Percentiles rank a stretch among this genome's conserved stretches.
Evolutionary conservation across 768 basidiomycete genomes (phyloP).

Genomic region (Mrakia hoshinonis): DNA sequence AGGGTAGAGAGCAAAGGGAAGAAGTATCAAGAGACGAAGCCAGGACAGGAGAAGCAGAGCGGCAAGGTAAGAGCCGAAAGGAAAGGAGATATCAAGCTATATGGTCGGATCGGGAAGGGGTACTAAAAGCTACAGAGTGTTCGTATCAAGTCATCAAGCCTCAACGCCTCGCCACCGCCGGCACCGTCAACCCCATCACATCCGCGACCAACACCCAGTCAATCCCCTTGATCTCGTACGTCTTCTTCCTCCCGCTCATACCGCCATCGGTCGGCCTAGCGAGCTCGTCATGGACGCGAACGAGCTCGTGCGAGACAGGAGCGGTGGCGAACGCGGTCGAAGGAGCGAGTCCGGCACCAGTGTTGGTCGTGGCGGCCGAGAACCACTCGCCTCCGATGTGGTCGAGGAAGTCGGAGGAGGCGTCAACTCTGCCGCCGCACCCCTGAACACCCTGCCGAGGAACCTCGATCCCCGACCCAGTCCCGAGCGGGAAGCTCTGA

Average conservation of each 20-base stretch:
- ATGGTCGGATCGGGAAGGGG: not conserved
- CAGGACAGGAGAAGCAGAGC: not conserved
- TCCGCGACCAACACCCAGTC: conserved; percentile 5
- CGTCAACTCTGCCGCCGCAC: conserved; percentile 5
- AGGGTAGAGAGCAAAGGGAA: not conserved
- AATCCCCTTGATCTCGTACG: not conserved
- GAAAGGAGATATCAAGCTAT: no score
- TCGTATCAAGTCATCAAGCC: not conserved
- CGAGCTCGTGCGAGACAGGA: not conserved
- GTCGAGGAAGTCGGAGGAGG: not conserved
- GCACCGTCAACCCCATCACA: conserved; percentile 8
- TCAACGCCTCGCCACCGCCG: not conserved
- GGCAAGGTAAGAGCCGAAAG: not conserved
- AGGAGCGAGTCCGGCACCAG: not conserved
- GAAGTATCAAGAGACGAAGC: not conserved
- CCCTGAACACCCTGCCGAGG: conserved; percentile 16
- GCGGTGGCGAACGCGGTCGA: not conserved
- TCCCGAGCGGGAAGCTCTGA: conserved; percentile 7
- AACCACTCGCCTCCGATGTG: not conserved
- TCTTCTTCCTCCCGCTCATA: not conserved
- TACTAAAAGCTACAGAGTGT: not conserved
- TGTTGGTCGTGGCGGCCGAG: not conserved
- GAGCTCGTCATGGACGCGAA: not conserved
- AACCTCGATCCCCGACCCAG: conserved; percentile 13
- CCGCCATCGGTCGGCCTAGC: not conserved